A percentile compares a stretch with the other conserved stretches of the same genome.
Conservation (phyloP, 345 rosid genomes). For the Arabidopsis arenosa region DNA sequence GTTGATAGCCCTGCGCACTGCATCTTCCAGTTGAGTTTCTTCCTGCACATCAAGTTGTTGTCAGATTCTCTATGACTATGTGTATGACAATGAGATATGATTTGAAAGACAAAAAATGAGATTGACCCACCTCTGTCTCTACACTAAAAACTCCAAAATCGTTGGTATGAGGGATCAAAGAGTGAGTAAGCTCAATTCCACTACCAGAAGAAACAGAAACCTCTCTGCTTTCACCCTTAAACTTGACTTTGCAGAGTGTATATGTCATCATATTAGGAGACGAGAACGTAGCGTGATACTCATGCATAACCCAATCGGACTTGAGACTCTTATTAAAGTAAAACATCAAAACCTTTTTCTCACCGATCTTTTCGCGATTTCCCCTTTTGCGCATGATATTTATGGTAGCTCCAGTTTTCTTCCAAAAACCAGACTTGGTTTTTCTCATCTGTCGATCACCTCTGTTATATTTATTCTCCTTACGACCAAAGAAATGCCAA, state of each 20-base stretch:
- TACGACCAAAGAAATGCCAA: conserved; percentile 13
- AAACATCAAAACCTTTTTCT: conserved; percentile 54
- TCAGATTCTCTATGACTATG: too few relatives aligned
- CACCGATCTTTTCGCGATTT: conserved; percentile 41
- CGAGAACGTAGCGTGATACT: conserved; percentile 18
- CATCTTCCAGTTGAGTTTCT: too few relatives aligned
- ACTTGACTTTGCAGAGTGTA: too few relatives aligned
- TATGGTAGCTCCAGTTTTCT: conserved; percentile 39
- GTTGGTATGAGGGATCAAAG: too few relatives aligned
- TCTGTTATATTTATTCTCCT: conserved; percentile 31
- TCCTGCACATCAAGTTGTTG: too few relatives aligned
- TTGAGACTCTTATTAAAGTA: background rate
- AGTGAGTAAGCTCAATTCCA: too few relatives aligned
- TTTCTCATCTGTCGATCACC: background rate
- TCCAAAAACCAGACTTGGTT: conserved; percentile 30
- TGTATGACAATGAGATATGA: too few relatives aligned
- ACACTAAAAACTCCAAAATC: too few relatives aligned
- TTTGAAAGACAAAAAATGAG: background rate
- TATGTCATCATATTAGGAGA: background rate
- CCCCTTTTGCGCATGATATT: conserved; percentile 10
- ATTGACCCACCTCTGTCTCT: background rate
- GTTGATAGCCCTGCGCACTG: background rate
- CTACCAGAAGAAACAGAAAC: too few relatives aligned
- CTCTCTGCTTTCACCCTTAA: too few relatives aligned
- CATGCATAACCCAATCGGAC: conserved; percentile 47